Evolutionary conservation across 2,329 filamentous ascomycete species (phyloP).

Genomic region (Claviceps africana): DNA sequence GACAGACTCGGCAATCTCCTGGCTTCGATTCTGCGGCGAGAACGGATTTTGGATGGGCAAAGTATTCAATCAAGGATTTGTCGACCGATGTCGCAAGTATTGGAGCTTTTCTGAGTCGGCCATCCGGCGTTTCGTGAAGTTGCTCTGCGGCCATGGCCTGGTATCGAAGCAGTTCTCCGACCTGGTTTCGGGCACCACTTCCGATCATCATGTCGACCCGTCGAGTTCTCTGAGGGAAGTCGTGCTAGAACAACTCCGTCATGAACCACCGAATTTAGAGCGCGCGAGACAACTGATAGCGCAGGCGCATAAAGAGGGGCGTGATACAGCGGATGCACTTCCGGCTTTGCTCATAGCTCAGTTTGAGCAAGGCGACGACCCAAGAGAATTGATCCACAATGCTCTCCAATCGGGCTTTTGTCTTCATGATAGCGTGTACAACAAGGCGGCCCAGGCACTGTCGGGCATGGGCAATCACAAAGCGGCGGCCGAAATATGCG

Average conservation of each 20-base stretch:
- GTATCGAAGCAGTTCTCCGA: constrained; percentile 16
- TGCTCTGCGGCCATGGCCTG: constrained; percentile 16
- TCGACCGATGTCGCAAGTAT: constrained; percentile 17
- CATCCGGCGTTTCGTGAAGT: constrained; percentile 8
- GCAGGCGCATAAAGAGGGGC: constrained; percentile 23
- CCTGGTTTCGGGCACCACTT: not conserved
- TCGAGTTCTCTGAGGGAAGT: constrained; percentile 28
- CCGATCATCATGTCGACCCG: not conserved
- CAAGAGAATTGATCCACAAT: constrained; percentile 14
- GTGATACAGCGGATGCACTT: constrained; percentile 27
- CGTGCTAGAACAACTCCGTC: constrained; percentile 27
- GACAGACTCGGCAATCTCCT: constrained; percentile 14
- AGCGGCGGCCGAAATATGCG: constrained; percentile 20
- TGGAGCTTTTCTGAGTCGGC: constrained; percentile 20
- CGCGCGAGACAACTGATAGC: constrained; percentile 26
- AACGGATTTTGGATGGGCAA: constrained; percentile 16
- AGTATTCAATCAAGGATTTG: constrained; percentile 16
- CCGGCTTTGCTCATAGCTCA: constrained; percentile 25
- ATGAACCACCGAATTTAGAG: constrained; percentile 14
- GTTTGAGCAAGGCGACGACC: constrained; percentile 20
- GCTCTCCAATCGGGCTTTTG: constrained; percentile 14
- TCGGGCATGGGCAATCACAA: constrained; percentile 15
- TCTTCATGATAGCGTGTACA: constrained; percentile 23
- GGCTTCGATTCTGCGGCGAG: constrained; percentile 20
- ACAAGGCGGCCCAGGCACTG: constrained; percentile 21